Conservation (phyloP, 2,329 filamentous ascomycete species). For the Monilinia fructicola region DNA sequence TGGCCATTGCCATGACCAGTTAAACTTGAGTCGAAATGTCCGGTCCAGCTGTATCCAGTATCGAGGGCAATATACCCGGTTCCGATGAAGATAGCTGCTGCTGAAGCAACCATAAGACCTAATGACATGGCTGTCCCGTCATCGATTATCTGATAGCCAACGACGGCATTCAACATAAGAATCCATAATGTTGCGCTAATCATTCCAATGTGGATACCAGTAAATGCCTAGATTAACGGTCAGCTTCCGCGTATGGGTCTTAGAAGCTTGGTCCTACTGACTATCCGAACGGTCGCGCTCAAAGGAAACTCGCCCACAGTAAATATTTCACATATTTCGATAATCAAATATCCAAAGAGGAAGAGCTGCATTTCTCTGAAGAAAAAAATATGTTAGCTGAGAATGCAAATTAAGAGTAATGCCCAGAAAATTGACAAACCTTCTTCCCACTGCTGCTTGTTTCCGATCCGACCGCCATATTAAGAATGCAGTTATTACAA, state of each 20-base stretch:
- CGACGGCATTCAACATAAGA: constrained; percentile 84
- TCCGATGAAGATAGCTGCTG: constrained; percentile 73
- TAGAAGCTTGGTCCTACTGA: constrained; percentile 46
- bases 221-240: constrained; percentile 65
- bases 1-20: constrained; percentile 43
- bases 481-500: constrained; percentile 65
- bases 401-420: background rate
- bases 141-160: constrained; percentile 91
- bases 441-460: constrained; percentile 87
- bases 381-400: constrained; percentile 32
- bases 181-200: constrained; percentile 90
- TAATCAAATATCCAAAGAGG: constrained; percentile 78
- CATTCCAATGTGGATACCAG: constrained; percentile 83
- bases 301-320: constrained; percentile 88
- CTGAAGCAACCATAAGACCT: constrained; percentile 70
- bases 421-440: constrained; percentile 52
- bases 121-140: constrained; percentile 87
- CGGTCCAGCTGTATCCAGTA: constrained; percentile 83
- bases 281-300: constrained; percentile 66
- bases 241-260: constrained; percentile 15
- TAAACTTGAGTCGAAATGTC: constrained; percentile 65
- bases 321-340: constrained; percentile 95
- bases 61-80: constrained; percentile 96
- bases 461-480: constrained; percentile 83
- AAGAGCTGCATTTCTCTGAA: constrained; percentile 94